Evolutionary conservation across 768 basidiomycete species (phyloP), one percentile per base, ranked within the genome.

Genomic region (Boletus patriciae): DNA sequence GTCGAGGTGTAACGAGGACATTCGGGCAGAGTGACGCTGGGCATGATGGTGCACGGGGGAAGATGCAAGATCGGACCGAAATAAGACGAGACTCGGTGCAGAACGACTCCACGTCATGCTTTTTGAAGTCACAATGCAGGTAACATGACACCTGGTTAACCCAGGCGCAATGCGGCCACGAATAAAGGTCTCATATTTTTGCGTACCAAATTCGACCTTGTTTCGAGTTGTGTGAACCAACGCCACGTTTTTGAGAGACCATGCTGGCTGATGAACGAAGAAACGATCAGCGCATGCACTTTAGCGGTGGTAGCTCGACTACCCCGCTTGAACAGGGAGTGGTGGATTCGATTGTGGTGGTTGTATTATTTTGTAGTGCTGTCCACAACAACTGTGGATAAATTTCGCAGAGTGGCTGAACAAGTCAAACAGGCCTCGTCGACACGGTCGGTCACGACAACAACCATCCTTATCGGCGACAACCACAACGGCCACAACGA

Each of bases 1-100:
- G 77, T 77, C 5, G 59, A 61, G 27, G 66, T 59, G 49, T 79
- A 72, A 31, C 60, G 78, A 27, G 77, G 73, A 11, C 67, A 69
- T 31, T 69, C 55, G 0, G 77, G 77, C 1, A 65, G 52, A 7
- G 66, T 63, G 8, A 66, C 34, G 25, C 62, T 66, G 9, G 73
- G 67, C 74, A 76, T 77, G 54, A 18, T 18, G 45, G 34, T 12
- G 19, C 13, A 21, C 18, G 16, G 21, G 29, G 11, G 23, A 27
- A 29, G 34, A 9, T 19, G 7, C 16, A 16, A 40, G 16, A 8
- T 12, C 18, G 11, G 2, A 27, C 6, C 21, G 1, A 15, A n/a
- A n/a, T 25, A 25, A 25, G 25, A 25, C 25, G 25, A 25, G 25
- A 4, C 10, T 43, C 43, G 41, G 19, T 7, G 12, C n/a, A 23